Base-by-base conservation (phyloP, 192 early-diverging fungal genomes). In the Gaertneriomyces semiglobifer region DNA sequence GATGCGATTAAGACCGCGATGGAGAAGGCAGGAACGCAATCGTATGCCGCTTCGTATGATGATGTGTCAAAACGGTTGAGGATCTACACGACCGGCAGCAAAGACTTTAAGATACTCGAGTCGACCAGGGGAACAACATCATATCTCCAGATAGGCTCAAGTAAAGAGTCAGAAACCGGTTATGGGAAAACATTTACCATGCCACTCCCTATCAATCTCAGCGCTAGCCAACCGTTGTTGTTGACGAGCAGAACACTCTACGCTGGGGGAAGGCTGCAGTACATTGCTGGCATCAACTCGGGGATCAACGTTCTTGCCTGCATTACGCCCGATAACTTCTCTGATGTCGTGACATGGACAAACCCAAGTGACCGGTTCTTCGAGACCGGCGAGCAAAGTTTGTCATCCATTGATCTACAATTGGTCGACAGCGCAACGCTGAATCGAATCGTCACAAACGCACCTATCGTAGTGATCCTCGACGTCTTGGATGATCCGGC, bases 231-330 rank as follows among this genome's bases (percentile, higher is more conserved):
- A n/a, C n/a, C n/a, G n/a, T n/a, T n/a, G n/a, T n/a, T n/a, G n/a
- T n/a, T n/a, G n/a, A n/a, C n/a, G n/a, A n/a, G n/a, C n/a, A n/a
- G n/a, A n/a, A n/a, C n/a, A n/a, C n/a, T n/a, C n/a, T n/a, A 25
- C 25, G 43, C 19, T 60, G 40, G 40, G 8, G 41, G 41, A 14
- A 19, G 25, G 9, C 9, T 60, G 8, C 11, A 14, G 10, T 60
- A 60, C 19, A 10, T 33, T 9, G 7, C 33, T 43, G 58, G 58
- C 6, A 56, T 56, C 20, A 60, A 60, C 19, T 41, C 33, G 6
- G 58, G 43, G 11, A 9, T 60, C 38, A 63, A 48, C 18, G 54
- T 65, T 20, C 64, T 65, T 6, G 48, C 47, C 38, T 10, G n/a
- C 7, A 60, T 60, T 10, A 11, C 58, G 41, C 58, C 58, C 9